phyloP scores from a whole-genome alignment of 1,139 yeast species.

The Hemisphaericaspora subhashii region DNA sequence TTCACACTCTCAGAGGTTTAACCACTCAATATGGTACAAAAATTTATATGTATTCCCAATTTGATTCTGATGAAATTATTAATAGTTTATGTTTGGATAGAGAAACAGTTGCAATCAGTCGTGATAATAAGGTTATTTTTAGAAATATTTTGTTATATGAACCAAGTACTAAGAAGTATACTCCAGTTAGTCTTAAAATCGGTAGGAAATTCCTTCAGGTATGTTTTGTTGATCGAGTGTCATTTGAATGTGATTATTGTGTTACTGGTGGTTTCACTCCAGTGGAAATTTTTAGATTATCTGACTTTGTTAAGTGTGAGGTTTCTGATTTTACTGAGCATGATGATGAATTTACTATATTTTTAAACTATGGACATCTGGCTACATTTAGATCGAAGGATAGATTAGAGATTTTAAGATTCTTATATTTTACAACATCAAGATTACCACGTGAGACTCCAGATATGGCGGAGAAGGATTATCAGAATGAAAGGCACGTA shows the following conservation, averaged over 20 bases:
- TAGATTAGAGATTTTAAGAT: slow-evolving; percentile 66
- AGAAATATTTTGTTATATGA: slow-evolving; percentile 57
- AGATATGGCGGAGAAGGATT: slow-evolving; percentile 20
- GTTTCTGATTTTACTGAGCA: slow-evolving; percentile 49
- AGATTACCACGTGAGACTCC: slow-evolving; percentile 37
- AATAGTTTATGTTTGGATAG: slow-evolving; percentile 51
- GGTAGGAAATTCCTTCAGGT: slow-evolving; percentile 73
- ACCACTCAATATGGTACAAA: slow-evolving; percentile 19
- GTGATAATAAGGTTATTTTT: slow-evolving; percentile 64
- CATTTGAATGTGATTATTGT: slow-evolving; percentile 22
- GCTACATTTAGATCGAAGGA: slow-evolving; percentile 60
- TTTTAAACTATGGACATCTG: slow-evolving; percentile 42
- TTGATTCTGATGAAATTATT: slow-evolving; percentile 50
- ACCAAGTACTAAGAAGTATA: slow-evolving; percentile 22
- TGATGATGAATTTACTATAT: slow-evolving; percentile 55
- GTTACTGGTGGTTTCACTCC: slow-evolving; percentile 42
- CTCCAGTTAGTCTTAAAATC: slow-evolving; percentile 61
- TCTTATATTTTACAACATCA: slow-evolving; percentile 65
- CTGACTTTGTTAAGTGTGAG: slow-evolving; percentile 53
- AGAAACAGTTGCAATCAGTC: slow-evolving; percentile 33
- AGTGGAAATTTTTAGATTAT: slow-evolving; percentile 52
- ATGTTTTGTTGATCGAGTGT: slow-evolving; percentile 32
- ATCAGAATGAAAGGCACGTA: slow-evolving; percentile 21
- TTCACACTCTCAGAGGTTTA: slow-evolving; percentile 19
- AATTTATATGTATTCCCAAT: slow-evolving; percentile 41